Conservation (phyloP, 73 alveolate species). For the Paramecium sexaurelia region DNA sequence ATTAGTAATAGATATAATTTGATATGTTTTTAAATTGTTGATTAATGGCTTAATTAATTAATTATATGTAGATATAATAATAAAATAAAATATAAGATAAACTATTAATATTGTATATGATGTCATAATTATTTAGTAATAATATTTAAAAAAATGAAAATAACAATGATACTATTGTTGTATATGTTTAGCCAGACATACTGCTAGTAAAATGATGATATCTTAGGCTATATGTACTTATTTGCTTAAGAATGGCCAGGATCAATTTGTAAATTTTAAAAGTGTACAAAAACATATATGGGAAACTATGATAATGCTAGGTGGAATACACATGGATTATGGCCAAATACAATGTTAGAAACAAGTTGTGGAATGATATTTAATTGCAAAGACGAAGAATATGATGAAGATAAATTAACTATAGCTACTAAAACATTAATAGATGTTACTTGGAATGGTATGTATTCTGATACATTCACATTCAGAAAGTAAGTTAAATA, state of each 20-base stretch:
- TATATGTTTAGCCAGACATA: not conserved
- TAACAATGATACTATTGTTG: not conserved
- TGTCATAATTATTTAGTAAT: not conserved
- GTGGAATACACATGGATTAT: conserved; percentile 66
- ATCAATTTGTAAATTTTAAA: conserved; percentile 55
- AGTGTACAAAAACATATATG: conserved; percentile 51
- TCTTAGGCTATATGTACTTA: conserved; percentile 1
- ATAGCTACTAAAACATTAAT: conserved; percentile 15
- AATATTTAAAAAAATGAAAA: not conserved
- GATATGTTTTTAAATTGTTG: no score
- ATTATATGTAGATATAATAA: no score
- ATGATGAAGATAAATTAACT: conserved; percentile 28
- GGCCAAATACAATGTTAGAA: conserved; percentile 62
- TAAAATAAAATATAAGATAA: no score
- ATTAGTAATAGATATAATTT: no score
- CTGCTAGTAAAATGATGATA: not conserved
- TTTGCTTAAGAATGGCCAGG: conserved; percentile 74
- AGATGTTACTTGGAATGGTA: conserved; percentile 61
- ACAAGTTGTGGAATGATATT: conserved; percentile 46
- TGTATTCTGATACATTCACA: conserved; percentile 47
- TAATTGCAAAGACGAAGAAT: conserved; percentile 40
- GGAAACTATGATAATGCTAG: conserved; percentile 58
- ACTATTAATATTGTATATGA: no score
- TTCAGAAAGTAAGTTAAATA: conserved; percentile 38
- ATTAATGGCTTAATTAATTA: no score